A percentile compares a stretch with the other conserved stretches of the same genome.
These are phyloP conservation scores for Neoboletus subvelutipes DNA, from an alignment of 768 basidiomycete species.

Conservation along the genomic window DNA sequence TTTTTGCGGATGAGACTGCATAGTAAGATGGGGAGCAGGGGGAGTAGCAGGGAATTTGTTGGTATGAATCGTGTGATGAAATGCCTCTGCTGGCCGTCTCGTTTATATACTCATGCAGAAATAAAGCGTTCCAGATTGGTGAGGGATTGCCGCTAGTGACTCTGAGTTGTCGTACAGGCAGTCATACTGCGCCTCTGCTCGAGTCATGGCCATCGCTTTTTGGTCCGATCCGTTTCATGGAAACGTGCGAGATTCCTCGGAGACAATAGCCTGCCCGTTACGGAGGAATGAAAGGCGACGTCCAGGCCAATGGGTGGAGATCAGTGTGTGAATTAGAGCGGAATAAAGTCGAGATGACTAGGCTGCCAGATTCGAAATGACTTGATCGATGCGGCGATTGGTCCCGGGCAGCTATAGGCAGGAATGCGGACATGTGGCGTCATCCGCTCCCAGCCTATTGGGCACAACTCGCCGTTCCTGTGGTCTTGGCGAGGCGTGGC, in stretches of 20 bases:
- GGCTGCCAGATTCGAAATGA: neutral
- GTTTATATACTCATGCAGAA: slow-evolving; percentile 6
- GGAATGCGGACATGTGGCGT: no score
- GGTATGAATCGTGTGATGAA: neutral
- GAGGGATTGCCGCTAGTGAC: no score
- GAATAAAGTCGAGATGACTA: neutral
- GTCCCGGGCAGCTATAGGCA: neutral
- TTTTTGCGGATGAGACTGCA: slow-evolving; percentile 14
- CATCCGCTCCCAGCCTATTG: neutral
- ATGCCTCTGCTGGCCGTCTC: no score
- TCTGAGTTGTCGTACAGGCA: neutral
- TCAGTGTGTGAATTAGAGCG: neutral
- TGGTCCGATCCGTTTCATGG: no score
- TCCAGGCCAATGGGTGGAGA: neutral
- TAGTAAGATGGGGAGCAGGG: neutral
- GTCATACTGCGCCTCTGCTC: neutral
- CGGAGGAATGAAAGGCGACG: no score
- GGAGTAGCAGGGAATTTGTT: neutral
- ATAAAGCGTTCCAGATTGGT: neutral
- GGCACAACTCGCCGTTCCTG: neutral
- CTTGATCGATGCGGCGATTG: neutral
- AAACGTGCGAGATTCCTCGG: neutral
- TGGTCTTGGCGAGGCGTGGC: neutral
- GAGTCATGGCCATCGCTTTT: neutral
- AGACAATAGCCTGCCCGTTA: neutral